These are phyloP conservation scores for Myxozyma melibiosi DNA, from an alignment of 805 yeast genomes.

Conservation along the genomic window DNA sequence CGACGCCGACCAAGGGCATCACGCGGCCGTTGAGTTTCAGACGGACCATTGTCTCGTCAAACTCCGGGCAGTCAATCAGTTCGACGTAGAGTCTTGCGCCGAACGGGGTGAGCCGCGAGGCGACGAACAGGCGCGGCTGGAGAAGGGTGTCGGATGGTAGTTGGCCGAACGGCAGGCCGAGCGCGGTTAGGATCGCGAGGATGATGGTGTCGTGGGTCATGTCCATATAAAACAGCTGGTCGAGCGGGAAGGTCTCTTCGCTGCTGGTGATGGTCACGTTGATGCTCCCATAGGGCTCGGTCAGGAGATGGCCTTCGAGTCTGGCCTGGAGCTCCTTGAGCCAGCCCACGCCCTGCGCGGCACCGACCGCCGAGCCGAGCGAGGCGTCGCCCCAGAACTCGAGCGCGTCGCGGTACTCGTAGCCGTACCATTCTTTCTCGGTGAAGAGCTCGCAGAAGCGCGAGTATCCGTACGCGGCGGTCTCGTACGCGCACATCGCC, in stretches of 20 bases:
- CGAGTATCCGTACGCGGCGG: slow-evolving; percentile 68
- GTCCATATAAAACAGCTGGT: slow-evolving; percentile 61
- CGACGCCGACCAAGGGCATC: slow-evolving; percentile 43
- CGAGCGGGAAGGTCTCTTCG: slow-evolving; percentile 45
- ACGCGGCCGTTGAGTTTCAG: slow-evolving; percentile 45
- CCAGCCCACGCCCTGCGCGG: slow-evolving; percentile 63
- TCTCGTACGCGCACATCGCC: slow-evolving; percentile 71
- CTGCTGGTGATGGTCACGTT: slow-evolving; percentile 47
- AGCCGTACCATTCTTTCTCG: slow-evolving; percentile 63
- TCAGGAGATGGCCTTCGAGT: slow-evolving; percentile 53
- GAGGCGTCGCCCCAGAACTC: slow-evolving; percentile 63
- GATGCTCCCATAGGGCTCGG: slow-evolving; percentile 53
- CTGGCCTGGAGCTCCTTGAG: slow-evolving; percentile 48
- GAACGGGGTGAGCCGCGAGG: slow-evolving; percentile 48
- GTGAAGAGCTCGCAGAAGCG: slow-evolving; percentile 70
- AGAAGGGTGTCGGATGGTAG: slow-evolving; percentile 51
- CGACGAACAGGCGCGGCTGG: slow-evolving; percentile 45
- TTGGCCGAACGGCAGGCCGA: slow-evolving; percentile 53
- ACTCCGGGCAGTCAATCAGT: slow-evolving; percentile 42
- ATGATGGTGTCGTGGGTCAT: slow-evolving; percentile 77
- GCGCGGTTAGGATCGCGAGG: slow-evolving; percentile 61
- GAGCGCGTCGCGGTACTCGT: slow-evolving; percentile 63
- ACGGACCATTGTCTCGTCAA: slow-evolving; percentile 37
- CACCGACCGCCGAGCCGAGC: slow-evolving; percentile 60
- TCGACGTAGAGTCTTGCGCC: slow-evolving; percentile 48